Evolutionary conservation across 176 grass and related monocot species (phyloP).

Genomic region (Aegilops tauschii): DNA sequence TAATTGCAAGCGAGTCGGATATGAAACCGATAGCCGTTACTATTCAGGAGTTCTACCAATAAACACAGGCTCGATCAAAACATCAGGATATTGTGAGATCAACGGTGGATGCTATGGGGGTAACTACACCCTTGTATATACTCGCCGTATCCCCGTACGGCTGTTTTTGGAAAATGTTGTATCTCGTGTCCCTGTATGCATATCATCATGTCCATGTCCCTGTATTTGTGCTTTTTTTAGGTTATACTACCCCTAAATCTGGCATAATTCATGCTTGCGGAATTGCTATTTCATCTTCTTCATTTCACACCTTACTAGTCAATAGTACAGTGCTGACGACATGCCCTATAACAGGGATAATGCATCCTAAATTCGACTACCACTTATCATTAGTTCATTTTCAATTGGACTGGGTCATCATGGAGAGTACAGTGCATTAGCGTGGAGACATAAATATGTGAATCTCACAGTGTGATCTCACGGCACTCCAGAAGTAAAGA

Average conservation of each 20-base stretch:
- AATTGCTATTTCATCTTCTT: background rate
- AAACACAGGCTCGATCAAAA: no score
- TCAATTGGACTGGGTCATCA: background rate
- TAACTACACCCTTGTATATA: no score
- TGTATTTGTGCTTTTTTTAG: background rate
- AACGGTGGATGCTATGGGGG: no score
- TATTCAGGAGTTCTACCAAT: no score
- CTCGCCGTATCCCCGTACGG: no score
- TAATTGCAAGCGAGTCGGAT: no score
- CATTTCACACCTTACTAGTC: background rate
- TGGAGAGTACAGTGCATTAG: background rate
- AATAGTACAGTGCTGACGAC: background rate
- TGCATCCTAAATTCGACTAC: conserved; percentile 1
- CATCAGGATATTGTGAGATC: no score
- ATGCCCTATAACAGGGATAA: background rate
- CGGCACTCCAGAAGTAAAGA: background rate
- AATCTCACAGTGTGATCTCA: background rate
- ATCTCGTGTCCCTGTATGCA: background rate
- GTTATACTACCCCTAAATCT: background rate
- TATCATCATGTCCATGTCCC: background rate
- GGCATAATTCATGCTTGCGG: background rate
- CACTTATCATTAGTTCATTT: background rate
- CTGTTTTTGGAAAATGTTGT: background rate
- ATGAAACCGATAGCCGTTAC: no score
- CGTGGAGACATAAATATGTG: background rate